A percentile compares a stretch with the other conserved stretches of the same genome.
phyloP scores from a whole-genome alignment of 2,329 filamentous ascomycete species.

The Paecilomyces fulvus region DNA sequence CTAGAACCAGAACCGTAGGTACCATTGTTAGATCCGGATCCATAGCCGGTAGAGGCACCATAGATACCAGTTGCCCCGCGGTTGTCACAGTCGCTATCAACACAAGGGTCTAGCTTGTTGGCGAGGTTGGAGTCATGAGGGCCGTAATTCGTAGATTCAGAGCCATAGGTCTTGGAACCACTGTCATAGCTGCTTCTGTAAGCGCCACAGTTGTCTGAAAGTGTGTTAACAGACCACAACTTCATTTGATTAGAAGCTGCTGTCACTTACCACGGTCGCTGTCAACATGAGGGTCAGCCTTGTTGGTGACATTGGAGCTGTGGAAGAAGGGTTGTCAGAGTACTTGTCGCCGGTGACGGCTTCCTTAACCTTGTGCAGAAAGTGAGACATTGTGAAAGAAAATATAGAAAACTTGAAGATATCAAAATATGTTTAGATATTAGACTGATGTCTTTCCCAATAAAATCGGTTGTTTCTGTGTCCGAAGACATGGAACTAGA shows the following conservation, averaged over 20 bases:
- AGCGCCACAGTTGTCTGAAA: not conserved
- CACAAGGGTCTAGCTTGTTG: conserved; percentile 29
- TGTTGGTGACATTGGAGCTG: conserved; percentile 30
- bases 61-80: not conserved
- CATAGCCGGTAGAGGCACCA: not conserved
- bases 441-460: not conserved
- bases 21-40: conserved; percentile 1
- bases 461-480: not conserved
- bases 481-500: not conserved
- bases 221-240: not conserved
- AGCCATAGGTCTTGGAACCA: conserved; percentile 1
- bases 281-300: conserved; percentile 29
- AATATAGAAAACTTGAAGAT: not conserved
- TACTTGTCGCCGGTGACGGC: conserved; percentile 27
- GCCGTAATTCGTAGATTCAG: conserved; percentile 12
- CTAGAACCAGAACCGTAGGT: not conserved
- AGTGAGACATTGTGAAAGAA: conserved; percentile 33
- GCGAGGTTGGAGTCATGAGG: conserved; percentile 30
- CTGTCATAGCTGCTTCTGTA: not conserved
- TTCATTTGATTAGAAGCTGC: not conserved
- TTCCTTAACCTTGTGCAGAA: conserved; percentile 43
- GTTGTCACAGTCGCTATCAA: conserved; percentile 18
- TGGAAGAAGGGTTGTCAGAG: conserved; percentile 14
- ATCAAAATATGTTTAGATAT: not conserved
- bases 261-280: conserved; percentile 14